Conservation (phyloP, 192 early-diverging fungal species). For the Coemansia sp. region DNA sequence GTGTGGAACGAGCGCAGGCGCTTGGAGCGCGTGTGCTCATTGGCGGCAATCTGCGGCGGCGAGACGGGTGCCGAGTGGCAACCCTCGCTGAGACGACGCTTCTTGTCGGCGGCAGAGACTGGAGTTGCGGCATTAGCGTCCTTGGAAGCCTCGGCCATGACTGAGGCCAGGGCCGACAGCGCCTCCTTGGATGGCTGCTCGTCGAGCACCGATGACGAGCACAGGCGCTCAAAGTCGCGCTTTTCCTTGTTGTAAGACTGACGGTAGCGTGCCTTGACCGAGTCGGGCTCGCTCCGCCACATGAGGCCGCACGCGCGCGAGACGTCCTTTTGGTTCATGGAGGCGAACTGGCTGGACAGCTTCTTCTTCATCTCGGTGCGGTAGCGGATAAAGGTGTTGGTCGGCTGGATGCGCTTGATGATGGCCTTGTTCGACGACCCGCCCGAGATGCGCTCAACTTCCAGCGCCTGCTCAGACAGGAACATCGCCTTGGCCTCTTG, state of each 20-base stretch:
- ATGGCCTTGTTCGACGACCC: slow-evolving; percentile 41
- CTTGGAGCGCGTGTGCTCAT: slow-evolving; percentile 35
- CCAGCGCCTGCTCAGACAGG: slow-evolving; percentile 48
- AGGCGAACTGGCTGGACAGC: slow-evolving; percentile 49
- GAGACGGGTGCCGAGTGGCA: slow-evolving; percentile 49
- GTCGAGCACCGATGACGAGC: slow-evolving; percentile 48
- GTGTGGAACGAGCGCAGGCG: slow-evolving; percentile 40
- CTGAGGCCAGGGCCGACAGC: slow-evolving; percentile 38
- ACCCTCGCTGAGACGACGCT: slow-evolving; percentile 45
- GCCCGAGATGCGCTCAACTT: slow-evolving; percentile 52
- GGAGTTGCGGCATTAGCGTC: slow-evolving; percentile 7
- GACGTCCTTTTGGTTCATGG: slow-evolving; percentile 56
- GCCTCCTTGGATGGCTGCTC: slow-evolving; percentile 46
- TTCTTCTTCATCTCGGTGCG: slow-evolving; percentile 57
- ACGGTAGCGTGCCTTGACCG: slow-evolving; percentile 58
- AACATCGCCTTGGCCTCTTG: slow-evolving; percentile 52
- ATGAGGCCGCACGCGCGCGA: slow-evolving; percentile 57
- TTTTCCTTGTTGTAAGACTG: slow-evolving; percentile 57
- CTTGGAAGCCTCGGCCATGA: slow-evolving; percentile 32
- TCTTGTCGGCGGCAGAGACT: slow-evolving; percentile 29
- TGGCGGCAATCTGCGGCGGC: slow-evolving; percentile 32
- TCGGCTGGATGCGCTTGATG: slow-evolving; percentile 56
- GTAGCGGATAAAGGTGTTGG: slow-evolving; percentile 60
- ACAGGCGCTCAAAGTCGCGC: slow-evolving; percentile 56
- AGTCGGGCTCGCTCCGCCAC: slow-evolving; percentile 57